Percentiles rank a stretch among this genome's conserved stretches.
These are phyloP conservation scores for Ogataea parapolymorpha DNA, from an alignment of 805 yeast species.

Conservation along the genomic window DNA sequence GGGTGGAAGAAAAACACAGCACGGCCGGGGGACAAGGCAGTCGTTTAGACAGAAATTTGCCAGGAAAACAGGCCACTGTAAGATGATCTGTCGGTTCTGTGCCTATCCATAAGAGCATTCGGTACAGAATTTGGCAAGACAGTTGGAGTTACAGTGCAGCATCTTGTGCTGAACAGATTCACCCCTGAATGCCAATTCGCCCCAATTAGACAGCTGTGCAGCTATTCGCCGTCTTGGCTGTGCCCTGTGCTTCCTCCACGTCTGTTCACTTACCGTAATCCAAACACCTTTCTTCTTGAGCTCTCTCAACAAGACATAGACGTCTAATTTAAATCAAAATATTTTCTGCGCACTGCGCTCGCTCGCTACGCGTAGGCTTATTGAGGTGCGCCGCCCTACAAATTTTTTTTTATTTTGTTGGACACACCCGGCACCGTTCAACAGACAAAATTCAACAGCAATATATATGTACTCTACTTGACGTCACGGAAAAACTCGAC, in stretches of 20 bases:
- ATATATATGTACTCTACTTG: conserved; percentile 9
- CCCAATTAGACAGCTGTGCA: too few relatives aligned
- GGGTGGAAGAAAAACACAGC: conserved; percentile 1
- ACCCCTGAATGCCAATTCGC: too few relatives aligned
- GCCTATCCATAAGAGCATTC: background rate
- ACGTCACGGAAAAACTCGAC: conserved; percentile 4
- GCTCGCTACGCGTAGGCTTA: conserved; percentile 8
- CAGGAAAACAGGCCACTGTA: background rate
- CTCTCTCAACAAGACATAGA: conserved; percentile 10
- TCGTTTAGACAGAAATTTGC: background rate
- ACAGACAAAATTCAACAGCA: conserved; percentile 11
- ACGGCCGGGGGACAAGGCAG: background rate
- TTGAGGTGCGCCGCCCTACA: conserved; percentile 8
- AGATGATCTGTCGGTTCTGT: background rate
- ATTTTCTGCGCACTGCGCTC: conserved; percentile 8
- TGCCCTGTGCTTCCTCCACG: background rate
- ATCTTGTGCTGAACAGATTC: too few relatives aligned
- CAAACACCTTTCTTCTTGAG: conserved; percentile 10
- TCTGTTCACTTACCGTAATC: conserved; percentile 6
- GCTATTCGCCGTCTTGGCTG: too few relatives aligned
- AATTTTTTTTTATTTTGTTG: conserved; percentile 9
- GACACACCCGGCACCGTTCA: conserved; percentile 13
- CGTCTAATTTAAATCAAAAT: conserved; percentile 10
- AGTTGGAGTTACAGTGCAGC: background rate
- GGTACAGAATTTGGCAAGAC: background rate